Evolutionary conservation across 768 basidiomycete species (phyloP).

Genomic region (Candolleomyces aberdarensis): DNA sequence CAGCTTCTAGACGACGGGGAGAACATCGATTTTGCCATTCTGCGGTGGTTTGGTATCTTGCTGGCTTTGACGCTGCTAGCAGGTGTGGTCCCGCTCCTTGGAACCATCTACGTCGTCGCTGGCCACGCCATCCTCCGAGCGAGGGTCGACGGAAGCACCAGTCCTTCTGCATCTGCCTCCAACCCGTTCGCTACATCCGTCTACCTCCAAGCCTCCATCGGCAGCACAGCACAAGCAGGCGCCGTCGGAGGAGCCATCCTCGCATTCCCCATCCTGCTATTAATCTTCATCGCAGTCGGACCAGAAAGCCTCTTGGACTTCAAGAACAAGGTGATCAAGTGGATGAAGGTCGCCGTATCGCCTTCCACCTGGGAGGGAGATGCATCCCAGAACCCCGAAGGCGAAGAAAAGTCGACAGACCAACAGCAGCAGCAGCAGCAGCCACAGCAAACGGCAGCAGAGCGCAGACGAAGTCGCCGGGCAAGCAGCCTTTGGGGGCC

Average conservation of each 20-base stretch:
- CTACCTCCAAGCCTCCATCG: not conserved
- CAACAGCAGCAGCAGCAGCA: not conserved
- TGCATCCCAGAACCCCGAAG: not conserved
- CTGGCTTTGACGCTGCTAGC: not conserved
- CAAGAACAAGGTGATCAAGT: not conserved
- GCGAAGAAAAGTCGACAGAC: not conserved
- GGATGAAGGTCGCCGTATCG: not conserved
- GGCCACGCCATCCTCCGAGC: conserved; percentile 6
- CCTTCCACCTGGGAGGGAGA: not conserved
- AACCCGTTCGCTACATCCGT: not conserved
- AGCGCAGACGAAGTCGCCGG: not conserved
- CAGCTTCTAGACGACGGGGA: not conserved
- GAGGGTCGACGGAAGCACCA: not conserved
- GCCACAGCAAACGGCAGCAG: not conserved
- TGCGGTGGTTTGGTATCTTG: not conserved
- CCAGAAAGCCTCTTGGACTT: not conserved
- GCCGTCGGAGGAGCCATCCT: conserved; percentile 8
- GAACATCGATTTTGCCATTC: not conserved
- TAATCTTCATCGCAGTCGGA: not conserved
- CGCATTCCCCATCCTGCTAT: conserved; percentile 2
- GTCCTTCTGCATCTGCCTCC: not conserved
- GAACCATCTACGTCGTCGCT: not conserved
- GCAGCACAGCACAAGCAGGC: conserved; percentile 1
- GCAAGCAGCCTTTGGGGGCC: conserved; percentile 1
- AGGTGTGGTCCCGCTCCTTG: not conserved